Evolutionary conservation across 192 early-diverging fungal genomes (phyloP), one percentile per base, ranked within the genome.

Genomic region (Podila minutissima): DNA sequence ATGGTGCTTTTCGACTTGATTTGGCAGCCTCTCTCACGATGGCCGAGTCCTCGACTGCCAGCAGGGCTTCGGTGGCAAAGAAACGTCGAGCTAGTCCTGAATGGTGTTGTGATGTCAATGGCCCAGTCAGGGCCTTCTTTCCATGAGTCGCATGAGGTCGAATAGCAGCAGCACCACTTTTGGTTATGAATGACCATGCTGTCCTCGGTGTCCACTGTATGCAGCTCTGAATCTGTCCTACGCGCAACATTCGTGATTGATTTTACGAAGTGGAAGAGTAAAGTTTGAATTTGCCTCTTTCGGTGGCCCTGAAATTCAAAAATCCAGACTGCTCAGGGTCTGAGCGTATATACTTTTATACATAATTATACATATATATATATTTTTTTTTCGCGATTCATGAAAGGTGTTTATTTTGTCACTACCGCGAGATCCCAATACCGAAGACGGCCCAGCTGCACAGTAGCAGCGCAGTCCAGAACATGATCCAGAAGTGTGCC

Each of bases 401-500:
- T 15, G 41, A 20, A 3, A 33, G 7, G 60, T 13, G 2, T 13
- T 38, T 24, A 7, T 64, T 58, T 49, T 22, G 0, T 29, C 9
- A 20, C 49, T 69, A 81, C 62, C 63, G 66, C 19, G 71, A 65
- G 1, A 81, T 35, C 11, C 77, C 77, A 1, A 81, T 46, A 19
- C 59, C 71, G 73, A 81, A 81, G 11, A 81, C 77, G 1, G 46
- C 71, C 77, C 77, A 81, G 17, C 77, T 81, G 5, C 61, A 33
- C 13, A 81, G 10, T 0, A 81, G 71, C 7, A 81, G 60, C 26
- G 68, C 33, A 2, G 71, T 68, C 77, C 77, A 81, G 4, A 73
- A 19, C 20, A 81, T 69, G 28, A 81, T 73, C 77, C 77, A 81
- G 35, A 81, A 81, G 35, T 73, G 77, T 26, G 77, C 71, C 15